Evolutionary conservation across 805 yeast species (phyloP).

Genomic region (Starmerella roubikii): DNA sequence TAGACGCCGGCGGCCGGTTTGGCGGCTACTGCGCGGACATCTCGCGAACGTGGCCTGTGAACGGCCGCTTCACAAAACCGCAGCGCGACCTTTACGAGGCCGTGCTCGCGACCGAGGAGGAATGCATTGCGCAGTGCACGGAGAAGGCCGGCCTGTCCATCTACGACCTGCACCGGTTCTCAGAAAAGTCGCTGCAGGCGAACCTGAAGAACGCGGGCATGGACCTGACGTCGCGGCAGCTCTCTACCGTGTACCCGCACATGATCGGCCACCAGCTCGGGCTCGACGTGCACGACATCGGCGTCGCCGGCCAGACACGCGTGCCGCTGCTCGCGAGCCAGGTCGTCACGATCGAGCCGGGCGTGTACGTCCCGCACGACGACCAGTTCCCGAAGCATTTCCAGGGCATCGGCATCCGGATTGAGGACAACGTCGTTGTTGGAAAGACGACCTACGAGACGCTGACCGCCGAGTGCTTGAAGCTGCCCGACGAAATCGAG

Average conservation of each 20-base stretch:
- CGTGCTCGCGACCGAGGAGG: conserved; percentile 67
- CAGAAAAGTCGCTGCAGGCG: conserved; percentile 43
- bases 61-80: conserved; percentile 56
- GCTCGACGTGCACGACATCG: conserved; percentile 46
- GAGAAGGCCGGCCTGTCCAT: conserved; percentile 40
- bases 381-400: conserved; percentile 62
- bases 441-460: conserved; percentile 46
- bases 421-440: conserved; percentile 87
- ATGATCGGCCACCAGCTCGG: conserved; percentile 94
- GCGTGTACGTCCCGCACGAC: conserved; percentile 71
- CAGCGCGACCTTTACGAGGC: conserved; percentile 83
- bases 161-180: conserved; percentile 60
- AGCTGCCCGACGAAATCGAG: conserved; percentile 49
- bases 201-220: conserved; percentile 70
- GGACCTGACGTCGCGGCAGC: conserved; percentile 21
- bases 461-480: conserved; percentile 70
- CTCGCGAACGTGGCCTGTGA: conserved; percentile 91
- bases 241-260: conserved; percentile 65
- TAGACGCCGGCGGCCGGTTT: conserved; percentile 86
- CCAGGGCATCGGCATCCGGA: conserved; percentile 82
- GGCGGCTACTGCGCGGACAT: conserved; percentile 96
- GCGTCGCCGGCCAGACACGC: conserved; percentile 24
- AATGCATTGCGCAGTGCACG: conserved; percentile 59
- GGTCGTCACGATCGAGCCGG: conserved; percentile 92
- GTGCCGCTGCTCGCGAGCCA: conserved; percentile 44